These are phyloP conservation scores for Ceratocystis eucalypticola DNA, from an alignment of 2,329 filamentous ascomycete species.

Conservation along the genomic window DNA sequence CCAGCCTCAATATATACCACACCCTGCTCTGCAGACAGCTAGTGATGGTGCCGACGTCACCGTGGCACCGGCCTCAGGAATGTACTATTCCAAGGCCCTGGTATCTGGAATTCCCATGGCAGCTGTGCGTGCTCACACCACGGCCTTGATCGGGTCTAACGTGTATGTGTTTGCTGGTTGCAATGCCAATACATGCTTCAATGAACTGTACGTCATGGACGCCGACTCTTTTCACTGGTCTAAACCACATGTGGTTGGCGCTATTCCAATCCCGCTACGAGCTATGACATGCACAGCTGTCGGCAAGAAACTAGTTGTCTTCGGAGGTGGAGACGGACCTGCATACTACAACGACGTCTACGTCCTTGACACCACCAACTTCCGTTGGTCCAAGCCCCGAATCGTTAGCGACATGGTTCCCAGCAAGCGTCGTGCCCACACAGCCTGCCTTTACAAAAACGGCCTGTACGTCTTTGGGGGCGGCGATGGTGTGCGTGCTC, in stretches of 20 bases:
- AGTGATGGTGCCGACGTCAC: slow-evolving; percentile 45
- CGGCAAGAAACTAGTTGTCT: slow-evolving; percentile 55
- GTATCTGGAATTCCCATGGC: slow-evolving; percentile 50
- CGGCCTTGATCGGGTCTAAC: slow-evolving; percentile 51
- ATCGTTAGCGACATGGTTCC: slow-evolving; percentile 46
- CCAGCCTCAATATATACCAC: slow-evolving; percentile 32
- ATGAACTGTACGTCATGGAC: slow-evolving; percentile 55
- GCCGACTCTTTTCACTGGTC: slow-evolving; percentile 60
- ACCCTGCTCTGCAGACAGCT: slow-evolving; percentile 43
- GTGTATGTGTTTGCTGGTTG: slow-evolving; percentile 58
- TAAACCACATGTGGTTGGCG: slow-evolving; percentile 48
- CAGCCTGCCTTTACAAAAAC: slow-evolving; percentile 57
- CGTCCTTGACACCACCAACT: slow-evolving; percentile 57
- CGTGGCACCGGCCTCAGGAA: slow-evolving; percentile 51
- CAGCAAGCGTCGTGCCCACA: slow-evolving; percentile 51
- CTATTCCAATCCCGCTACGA: slow-evolving; percentile 49
- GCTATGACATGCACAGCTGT: slow-evolving; percentile 62
- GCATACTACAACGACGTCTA: slow-evolving; percentile 61
- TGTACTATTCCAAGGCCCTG: slow-evolving; percentile 58
- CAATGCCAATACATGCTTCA: slow-evolving; percentile 53
- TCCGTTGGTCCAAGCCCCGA: slow-evolving; percentile 50
- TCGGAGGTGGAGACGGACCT: slow-evolving; percentile 56
- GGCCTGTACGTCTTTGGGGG: slow-evolving; percentile 61
- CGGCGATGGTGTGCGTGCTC: slow-evolving; percentile 53
- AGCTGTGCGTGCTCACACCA: slow-evolving; percentile 51